Evolutionary conservation across 2,329 filamentous ascomycete genomes (phyloP).

Genomic region (Apiospora pterosperma): DNA sequence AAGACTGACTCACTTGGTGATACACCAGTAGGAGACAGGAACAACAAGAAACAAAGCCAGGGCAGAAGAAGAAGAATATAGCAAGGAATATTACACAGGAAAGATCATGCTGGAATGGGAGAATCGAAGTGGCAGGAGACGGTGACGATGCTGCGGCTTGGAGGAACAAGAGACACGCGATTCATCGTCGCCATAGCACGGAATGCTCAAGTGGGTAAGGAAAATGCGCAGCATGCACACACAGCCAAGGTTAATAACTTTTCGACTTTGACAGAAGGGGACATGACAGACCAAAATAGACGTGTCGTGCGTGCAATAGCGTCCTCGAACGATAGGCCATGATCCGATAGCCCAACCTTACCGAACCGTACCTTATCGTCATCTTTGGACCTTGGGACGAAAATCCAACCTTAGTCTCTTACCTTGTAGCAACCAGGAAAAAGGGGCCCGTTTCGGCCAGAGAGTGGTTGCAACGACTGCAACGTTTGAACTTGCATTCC

Average conservation of each 20-base stretch:
- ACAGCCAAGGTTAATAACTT: background rate
- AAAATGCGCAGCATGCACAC: background rate
- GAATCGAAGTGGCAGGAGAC: background rate
- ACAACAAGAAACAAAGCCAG: background rate
- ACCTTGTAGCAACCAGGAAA: background rate
- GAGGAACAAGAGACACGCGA: background rate
- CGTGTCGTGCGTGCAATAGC: background rate
- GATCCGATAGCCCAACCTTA: background rate
- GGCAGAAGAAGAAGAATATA: background rate
- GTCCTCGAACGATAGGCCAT: background rate
- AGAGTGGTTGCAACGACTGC: background rate
- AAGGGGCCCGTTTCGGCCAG: background rate
- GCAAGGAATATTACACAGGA: background rate
- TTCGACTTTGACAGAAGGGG: background rate
- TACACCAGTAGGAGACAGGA: background rate
- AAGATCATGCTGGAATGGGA: background rate
- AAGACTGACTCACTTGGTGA: background rate
- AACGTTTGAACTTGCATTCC: constrained; percentile 1
- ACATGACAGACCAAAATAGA: background rate
- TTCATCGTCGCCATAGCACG: background rate
- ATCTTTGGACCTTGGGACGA: background rate
- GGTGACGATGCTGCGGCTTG: background rate
- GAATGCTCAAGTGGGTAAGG: background rate
- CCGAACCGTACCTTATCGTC: background rate
- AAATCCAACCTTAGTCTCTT: background rate